Base-by-base conservation (phyloP, 2,329 filamentous ascomycete species). In the Teratosphaeriaceae sp. region DNA sequence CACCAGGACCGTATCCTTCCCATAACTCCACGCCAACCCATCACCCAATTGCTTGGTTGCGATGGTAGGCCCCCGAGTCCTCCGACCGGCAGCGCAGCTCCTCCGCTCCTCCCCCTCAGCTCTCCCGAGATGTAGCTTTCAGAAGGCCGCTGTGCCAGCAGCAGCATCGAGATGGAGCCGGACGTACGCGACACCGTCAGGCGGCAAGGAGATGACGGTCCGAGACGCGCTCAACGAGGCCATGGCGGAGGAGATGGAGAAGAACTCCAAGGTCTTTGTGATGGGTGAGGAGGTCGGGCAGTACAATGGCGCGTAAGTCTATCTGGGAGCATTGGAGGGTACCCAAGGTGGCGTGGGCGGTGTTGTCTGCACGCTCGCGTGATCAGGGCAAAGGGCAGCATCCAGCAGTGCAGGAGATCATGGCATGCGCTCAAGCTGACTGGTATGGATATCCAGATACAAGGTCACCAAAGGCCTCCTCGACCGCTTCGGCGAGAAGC, bases 401-500 rank as follows among this genome's bases (percentile, higher is more conserved):
- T n/a, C n/a, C n/a, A n/a, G 24, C n/a, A 8, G 12, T n/a, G 31
- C 8, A 35, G 9, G 31, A 11, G 18, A 16, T 8, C 12, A 35
- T 16, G 9, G 13, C 9, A 13, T 22, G 21, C 18, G 20, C 16
- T 36, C 3, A 19, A 31, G 60, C 69, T 75, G 58, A 75, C 62
- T 49, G 40, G 15, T 46, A 47, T 41, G 37, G 47, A 34, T 43
- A 31, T 22, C 52, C 58, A 80, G 77, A 65, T 98, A 98, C 82
- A 98, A 98, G 75, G 90, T 98, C 65, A 98, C 92, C 62, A 96
- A 95, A 77, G 92, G 92, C 57, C 80, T 98, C 52, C 71, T 97
- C 61, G 92, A 98, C 73, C 85, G 90, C 61, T 98, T 98, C 67
- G 92, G 92, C 59, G 89, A 95, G 51, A 94, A 90, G 79, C 80